These are phyloP conservation scores for Vigna trinervia DNA, from an alignment of 306 rosid genomes.

Conservation along the genomic window DNA sequence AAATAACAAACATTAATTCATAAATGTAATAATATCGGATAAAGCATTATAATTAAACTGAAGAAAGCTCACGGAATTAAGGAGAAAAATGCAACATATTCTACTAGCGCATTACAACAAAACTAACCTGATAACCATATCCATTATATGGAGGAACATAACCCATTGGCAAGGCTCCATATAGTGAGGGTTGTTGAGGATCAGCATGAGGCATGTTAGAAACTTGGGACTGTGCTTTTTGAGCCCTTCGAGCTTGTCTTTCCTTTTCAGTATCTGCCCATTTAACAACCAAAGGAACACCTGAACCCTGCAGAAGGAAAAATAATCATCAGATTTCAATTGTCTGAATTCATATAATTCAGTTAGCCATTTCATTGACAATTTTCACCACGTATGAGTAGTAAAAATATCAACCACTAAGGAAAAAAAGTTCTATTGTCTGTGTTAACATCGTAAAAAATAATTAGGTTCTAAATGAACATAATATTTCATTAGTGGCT, in stretches of 20 bases:
- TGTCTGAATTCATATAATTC: slow-evolving; percentile 25
- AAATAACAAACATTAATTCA: slow-evolving; percentile 1
- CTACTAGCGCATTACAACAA: neutral
- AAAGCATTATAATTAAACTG: neutral
- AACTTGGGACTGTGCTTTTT: slow-evolving; percentile 77
- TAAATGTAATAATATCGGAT: slow-evolving; percentile 6
- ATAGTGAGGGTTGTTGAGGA: slow-evolving; percentile 76
- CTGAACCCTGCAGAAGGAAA: slow-evolving; percentile 69
- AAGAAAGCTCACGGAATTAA: slow-evolving; percentile 5
- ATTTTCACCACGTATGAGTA: slow-evolving; percentile 15
- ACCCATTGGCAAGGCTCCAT: slow-evolving; percentile 83
- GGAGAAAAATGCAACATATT: neutral
- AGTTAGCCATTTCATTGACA: slow-evolving; percentile 11
- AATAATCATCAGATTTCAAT: slow-evolving; percentile 39
- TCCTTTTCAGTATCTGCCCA: slow-evolving; percentile 98
- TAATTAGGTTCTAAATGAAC: slow-evolving; percentile 16
- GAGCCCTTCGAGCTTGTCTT: slow-evolving; percentile 88
- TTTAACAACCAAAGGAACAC: slow-evolving; percentile 92
- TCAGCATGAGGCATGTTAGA: slow-evolving; percentile 65
- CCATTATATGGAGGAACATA: slow-evolving; percentile 84
- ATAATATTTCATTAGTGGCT: neutral
- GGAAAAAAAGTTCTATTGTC: neutral
- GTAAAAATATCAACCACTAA: slow-evolving; percentile 4
- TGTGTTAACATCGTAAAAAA: neutral
- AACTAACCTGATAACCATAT: slow-evolving; percentile 82